Evolutionary conservation across 2,329 filamentous ascomycete species (phyloP), one percentile per base, ranked within the genome.

Genomic region (Chalaropsis ovoidea): DNA sequence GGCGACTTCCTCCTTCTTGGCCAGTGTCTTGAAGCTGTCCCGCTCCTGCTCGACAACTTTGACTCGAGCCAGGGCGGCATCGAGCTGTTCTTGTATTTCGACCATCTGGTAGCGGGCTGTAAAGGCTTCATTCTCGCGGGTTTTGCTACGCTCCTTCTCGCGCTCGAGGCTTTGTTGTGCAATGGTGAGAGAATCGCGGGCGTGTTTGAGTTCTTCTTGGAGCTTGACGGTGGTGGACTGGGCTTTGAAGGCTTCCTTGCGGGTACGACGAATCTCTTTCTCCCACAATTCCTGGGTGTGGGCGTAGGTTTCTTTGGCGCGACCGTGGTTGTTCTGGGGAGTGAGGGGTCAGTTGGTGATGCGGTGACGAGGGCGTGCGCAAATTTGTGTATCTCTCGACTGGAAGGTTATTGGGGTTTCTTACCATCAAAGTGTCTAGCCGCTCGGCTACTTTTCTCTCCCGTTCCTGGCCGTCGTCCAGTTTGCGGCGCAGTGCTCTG

Each of bases 181-280:
- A 7, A 80, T 76, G 69, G 82, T 84, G 62, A 80, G 75, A n/a
- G 77, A 75, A 31, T 75, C 75, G 56, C 85, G 81, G 63, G 82
- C 77, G 0, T 82, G 76, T 72, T 89, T 89, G 69, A 89, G 79
- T 70, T 90, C 86, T 70, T 89, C 87, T 72, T 89, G 86, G n/a
- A 87, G 73, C 72, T 88, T 88, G 70, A 89, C 82, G 41, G 86
- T 80, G 11, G 77, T 75, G 2, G 86, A 88, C 70, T 88, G 86
- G n/a, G 83, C 81, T 72, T 89, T 89, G 79, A 89, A 89, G 1
- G 84, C 85, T 70, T 90, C 87, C 70, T 90, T 90, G 62, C 86
- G 79, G 10, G 83, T 81, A 65, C 84, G 80, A 65, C 86, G 81
- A 54, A 89, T 85, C 73, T 90, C 87, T 72, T 89, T 89, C 71